Conservation (phyloP, 1,284 basidiomycete genomes). For the Lentinus polychrous region DNA sequence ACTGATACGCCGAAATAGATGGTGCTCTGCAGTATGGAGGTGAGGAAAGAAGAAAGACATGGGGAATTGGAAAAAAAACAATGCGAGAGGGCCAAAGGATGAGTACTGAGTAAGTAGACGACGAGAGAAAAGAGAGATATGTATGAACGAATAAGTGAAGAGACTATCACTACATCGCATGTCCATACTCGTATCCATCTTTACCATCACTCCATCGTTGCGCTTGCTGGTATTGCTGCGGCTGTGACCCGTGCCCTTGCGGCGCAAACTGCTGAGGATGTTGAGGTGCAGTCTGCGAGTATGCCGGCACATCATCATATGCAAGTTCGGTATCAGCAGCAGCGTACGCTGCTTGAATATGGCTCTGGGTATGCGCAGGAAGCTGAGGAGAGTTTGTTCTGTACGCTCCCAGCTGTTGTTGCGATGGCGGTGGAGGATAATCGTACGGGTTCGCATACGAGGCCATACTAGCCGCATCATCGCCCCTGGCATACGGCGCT, state of each 20-base stretch:
- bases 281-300: constrained; percentile 9
- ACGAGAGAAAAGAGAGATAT: background rate
- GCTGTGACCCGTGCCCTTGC: constrained; percentile 6
- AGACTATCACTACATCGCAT: constrained; percentile 22
- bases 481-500: constrained; percentile 42
- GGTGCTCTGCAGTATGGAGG: constrained; percentile 3
- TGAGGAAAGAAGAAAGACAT: background rate
- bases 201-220: constrained; percentile 9
- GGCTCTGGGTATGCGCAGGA: constrained; percentile 4
- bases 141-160: constrained; percentile 1
- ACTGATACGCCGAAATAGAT: constrained; percentile 1
- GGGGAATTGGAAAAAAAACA: background rate
- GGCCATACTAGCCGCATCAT: constrained; percentile 11
- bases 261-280: constrained; percentile 12
- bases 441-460: constrained; percentile 8
- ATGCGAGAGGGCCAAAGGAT: constrained; percentile 1
- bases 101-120: background rate
- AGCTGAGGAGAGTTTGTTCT: background rate
- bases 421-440: background rate
- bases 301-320: constrained; percentile 14
- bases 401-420: constrained; percentile 5
- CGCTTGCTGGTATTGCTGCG: constrained; percentile 11
- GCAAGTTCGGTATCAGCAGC: constrained; percentile 9
- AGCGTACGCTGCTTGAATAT: constrained; percentile 7
- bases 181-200: constrained; percentile 21